Evolutionary conservation across 83 land plant species (phyloP), one percentile per base, ranked within the genome.

Genomic region (Picea mariana): DNA sequence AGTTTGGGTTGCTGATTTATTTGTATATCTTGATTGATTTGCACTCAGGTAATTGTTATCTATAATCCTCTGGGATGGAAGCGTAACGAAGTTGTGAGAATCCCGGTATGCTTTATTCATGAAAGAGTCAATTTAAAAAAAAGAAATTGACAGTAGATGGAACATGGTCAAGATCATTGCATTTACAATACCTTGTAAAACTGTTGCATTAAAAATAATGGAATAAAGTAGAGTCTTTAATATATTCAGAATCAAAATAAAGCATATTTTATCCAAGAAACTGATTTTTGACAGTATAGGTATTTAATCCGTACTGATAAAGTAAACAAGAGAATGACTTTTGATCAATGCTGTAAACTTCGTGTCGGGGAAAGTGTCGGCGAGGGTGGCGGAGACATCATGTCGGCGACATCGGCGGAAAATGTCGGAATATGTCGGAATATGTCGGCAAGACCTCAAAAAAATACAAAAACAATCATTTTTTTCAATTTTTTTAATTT

Each of bases 11-110:
- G 55, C 55, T 49, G 12, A 49, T 49, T 49, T 49, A 49, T 31
- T 18, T 80, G 76, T 59, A 75, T 16, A 9, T 38, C 75, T 69
- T 69, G 44, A 69, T 69, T 69, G 75, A 34, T 69, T 16, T 75
- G 59, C 31, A 13, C 55, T 75, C 84, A 97, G 99, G 93, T 90
- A 58, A 89, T 97, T 78, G 84, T 93, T 81, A 85, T 88, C 21
- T 97, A 97, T 86, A 97, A 97, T 81, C 85, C 98, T 84, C 89
- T 97, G 72, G 99, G 95, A 26, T 97, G 98, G 99, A 84, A 85
- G 79, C 81, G 99, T 62, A 84, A 93, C 63, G 98, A 95, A 77
- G 80, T 92, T 9, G 79, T 97, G 34, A 90, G 87, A 55, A 86
- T 97, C 58, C 96, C 96, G 79, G 96, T 97, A 86, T 89, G 93